phyloP scores from a whole-genome alignment of 345 rosid species.

The Citrus glauca region DNA sequence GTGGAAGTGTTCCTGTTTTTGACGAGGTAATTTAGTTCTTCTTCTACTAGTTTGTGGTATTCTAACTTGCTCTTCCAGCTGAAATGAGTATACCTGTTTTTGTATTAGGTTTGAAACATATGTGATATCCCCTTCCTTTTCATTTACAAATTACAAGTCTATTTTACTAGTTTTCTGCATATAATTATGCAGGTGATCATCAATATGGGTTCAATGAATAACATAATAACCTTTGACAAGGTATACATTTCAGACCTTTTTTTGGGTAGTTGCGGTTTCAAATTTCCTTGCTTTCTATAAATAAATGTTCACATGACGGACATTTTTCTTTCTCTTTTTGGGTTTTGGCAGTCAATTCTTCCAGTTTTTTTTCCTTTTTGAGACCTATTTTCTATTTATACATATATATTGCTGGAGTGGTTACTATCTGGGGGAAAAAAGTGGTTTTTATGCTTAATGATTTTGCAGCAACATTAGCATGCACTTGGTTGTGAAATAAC shows the following conservation, averaged over 20 bases:
- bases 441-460: neutral
- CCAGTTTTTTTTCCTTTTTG: neutral
- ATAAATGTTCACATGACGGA: neutral
- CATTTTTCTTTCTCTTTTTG: neutral
- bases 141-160: neutral
- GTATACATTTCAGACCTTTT: conserved; percentile 27
- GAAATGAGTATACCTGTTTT: neutral
- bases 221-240: conserved; percentile 72
- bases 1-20: conserved; percentile 96
- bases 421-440: neutral
- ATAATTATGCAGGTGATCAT: conserved; percentile 61
- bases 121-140: neutral
- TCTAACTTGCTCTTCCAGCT: neutral
- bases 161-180: neutral
- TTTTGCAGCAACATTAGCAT: neutral
- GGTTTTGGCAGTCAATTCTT: neutral
- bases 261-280: neutral
- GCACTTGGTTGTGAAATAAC: neutral
- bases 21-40: conserved; percentile 61
- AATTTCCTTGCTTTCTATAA: neutral
- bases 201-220: conserved; percentile 74
- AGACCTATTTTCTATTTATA: neutral
- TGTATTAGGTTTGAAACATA: neutral
- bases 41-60: neutral
- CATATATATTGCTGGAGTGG: neutral